These are phyloP conservation scores for Nicotiana attenuata DNA, from an alignment of 257 asterid genomes.

Conservation along the genomic window DNA sequence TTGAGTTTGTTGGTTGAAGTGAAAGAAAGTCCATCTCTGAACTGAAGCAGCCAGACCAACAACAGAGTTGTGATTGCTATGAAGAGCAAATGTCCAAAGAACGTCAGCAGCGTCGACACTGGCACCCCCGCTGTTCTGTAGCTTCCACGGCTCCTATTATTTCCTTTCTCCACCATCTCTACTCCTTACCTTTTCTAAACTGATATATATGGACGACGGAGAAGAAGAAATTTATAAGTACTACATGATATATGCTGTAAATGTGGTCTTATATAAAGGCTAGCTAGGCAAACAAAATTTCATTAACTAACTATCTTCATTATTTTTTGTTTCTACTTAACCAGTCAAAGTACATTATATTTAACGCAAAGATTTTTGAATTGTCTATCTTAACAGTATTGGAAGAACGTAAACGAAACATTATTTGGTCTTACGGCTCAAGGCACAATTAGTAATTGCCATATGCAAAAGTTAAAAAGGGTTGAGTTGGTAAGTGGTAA, in stretches of 20 bases:
- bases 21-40: constrained; percentile 4
- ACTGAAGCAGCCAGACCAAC: not conserved
- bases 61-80: constrained; percentile 2
- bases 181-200: not conserved
- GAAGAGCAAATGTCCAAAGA: not conserved
- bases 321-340: not conserved
- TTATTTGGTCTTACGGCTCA: not conserved
- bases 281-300: not conserved
- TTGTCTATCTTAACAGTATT: not conserved
- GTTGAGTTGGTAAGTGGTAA: not conserved
- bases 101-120: not conserved
- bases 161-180: not conserved
- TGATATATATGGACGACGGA: not conserved
- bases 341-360: not conserved
- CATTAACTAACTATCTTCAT: not conserved
- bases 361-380: not conserved
- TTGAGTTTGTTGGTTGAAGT: not conserved
- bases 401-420: not conserved
- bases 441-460: not conserved
- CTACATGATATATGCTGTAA: no score
- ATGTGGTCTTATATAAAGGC: not conserved
- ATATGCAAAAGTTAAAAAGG: not conserved
- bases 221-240: not conserved
- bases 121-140: not conserved
- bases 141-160: not conserved